These are phyloP conservation scores for Austropuccinia psidii DNA, from an alignment of 1,284 basidiomycete species.

Conservation along the genomic window DNA sequence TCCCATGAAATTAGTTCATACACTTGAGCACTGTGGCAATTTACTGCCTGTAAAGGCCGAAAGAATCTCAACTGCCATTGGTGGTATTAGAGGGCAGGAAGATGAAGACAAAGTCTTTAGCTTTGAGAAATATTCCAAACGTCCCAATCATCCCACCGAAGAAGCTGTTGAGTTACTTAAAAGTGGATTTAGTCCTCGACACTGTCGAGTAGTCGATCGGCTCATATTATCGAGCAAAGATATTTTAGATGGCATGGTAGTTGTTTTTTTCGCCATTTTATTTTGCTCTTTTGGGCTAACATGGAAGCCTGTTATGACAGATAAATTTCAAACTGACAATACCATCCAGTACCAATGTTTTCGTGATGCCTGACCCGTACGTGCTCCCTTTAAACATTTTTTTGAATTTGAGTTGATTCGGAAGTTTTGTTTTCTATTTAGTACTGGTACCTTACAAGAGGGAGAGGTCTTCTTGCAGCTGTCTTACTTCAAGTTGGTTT, in stretches of 20 bases:
- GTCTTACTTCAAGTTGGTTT: slow-evolving; percentile 21
- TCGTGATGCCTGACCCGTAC: slow-evolving; percentile 34
- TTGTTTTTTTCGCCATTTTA: not conserved
- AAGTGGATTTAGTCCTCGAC: slow-evolving; percentile 5
- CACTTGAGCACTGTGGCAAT: not conserved
- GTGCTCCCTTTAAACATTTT: not conserved
- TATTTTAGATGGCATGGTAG: slow-evolving; percentile 27
- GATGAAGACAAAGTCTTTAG: not conserved
- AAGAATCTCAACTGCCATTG: not conserved
- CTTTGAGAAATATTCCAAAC: slow-evolving; percentile 21
- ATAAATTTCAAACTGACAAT: slow-evolving; percentile 30
- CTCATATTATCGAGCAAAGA: not conserved
- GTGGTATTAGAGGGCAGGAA: not conserved
- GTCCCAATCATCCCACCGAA: not conserved
- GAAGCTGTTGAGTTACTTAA: slow-evolving; percentile 11
- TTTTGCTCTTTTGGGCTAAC: not conserved
- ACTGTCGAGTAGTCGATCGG: slow-evolving; percentile 16
- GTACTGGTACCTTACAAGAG: slow-evolving; percentile 30
- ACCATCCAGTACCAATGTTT: slow-evolving; percentile 12
- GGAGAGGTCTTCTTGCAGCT: slow-evolving; percentile 30
- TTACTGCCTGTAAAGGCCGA: not conserved
- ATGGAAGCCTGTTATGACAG: not conserved
- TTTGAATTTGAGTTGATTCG: not conserved
- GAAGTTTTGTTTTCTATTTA: not conserved
- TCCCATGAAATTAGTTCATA: not conserved